Evolutionary conservation across 1,284 basidiomycete genomes (phyloP).

Genomic region (Leccinum laetum): DNA sequence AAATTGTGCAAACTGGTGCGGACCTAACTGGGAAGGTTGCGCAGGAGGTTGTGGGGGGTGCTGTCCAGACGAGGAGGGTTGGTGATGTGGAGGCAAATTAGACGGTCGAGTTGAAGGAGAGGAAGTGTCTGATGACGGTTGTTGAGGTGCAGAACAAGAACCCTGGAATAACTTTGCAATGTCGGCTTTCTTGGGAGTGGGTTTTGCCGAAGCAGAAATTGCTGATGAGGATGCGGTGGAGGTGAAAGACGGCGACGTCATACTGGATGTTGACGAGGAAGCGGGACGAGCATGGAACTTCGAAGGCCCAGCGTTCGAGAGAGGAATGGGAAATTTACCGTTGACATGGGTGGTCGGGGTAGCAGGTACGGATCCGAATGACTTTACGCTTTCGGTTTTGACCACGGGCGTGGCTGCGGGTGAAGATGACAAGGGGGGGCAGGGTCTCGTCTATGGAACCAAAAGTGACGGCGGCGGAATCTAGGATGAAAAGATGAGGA

Average conservation of each 20-base stretch:
- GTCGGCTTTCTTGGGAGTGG: conserved; percentile 47
- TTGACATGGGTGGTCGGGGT: too few species aligned
- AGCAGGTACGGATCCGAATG: conserved; percentile 70
- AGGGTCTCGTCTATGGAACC: conserved; percentile 77
- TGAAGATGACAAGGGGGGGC: conserved; percentile 29
- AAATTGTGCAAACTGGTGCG: conserved; percentile 46
- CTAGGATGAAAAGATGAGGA: too few species aligned
- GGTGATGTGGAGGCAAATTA: conserved; percentile 45
- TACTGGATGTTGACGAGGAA: too few species aligned
- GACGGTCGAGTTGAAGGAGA: conserved; percentile 45
- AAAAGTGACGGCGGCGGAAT: conserved; percentile 62
- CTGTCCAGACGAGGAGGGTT: conserved; percentile 31
- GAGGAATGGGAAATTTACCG: too few species aligned
- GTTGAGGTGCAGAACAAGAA: conserved; percentile 26
- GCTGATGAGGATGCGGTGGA: conserved; percentile 5
- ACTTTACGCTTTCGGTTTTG: conserved; percentile 73
- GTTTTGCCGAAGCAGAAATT: conserved; percentile 37
- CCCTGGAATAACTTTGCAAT: conserved; percentile 71
- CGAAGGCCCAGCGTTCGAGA: too few species aligned
- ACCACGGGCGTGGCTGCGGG: conserved; percentile 62
- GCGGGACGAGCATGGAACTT: too few species aligned
- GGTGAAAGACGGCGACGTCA: too few species aligned
- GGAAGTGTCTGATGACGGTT: conserved; percentile 33
- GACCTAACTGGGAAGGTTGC: conserved; percentile 45
- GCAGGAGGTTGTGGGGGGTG: conserved; percentile 41